Conservation (phyloP, 495 filamentous ascomycete species). For the Cairneyella variabilis region DNA sequence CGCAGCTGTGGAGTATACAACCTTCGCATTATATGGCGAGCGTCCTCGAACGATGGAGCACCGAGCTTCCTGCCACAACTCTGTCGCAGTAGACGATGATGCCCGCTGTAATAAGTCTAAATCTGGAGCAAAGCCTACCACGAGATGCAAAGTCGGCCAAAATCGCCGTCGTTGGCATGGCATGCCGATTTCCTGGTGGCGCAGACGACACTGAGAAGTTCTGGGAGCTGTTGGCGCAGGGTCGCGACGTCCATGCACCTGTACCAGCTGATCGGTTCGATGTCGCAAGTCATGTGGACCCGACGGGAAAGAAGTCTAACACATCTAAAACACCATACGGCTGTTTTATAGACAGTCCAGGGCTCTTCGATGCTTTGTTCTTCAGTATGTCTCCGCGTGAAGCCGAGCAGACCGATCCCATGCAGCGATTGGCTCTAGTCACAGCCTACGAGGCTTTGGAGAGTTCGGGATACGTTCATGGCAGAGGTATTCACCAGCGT, state of each 20-base stretch:
- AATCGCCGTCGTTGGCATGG: constrained; percentile 73
- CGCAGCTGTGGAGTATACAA: too few species aligned
- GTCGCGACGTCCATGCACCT: constrained; percentile 54
- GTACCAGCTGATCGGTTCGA: constrained; percentile 78
- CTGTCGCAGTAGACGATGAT: constrained; percentile 18
- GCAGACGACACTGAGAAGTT: constrained; percentile 59
- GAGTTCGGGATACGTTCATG: constrained; percentile 74
- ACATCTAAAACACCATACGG: constrained; percentile 81
- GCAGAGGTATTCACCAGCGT: constrained; percentile 76
- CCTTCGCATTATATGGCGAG: not conserved
- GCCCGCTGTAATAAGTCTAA: not conserved
- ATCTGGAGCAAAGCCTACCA: too few species aligned
- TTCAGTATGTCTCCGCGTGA: constrained; percentile 97
- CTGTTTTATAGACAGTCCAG: constrained; percentile 65
- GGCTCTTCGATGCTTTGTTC: constrained; percentile 66
- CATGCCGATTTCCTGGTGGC: constrained; percentile 64
- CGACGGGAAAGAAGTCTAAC: constrained; percentile 71
- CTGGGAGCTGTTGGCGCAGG: constrained; percentile 68
- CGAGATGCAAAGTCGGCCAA: too few species aligned
- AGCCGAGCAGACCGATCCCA: constrained; percentile 83
- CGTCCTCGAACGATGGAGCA: constrained; percentile 12
- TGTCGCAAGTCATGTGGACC: constrained; percentile 72
- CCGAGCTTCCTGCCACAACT: constrained; percentile 17
- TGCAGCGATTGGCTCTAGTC: constrained; percentile 76
- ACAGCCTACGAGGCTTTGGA: constrained; percentile 91